Conservation (phyloP, 2,329 filamentous ascomycete genomes). For the Dissoconium aciculare region DNA sequence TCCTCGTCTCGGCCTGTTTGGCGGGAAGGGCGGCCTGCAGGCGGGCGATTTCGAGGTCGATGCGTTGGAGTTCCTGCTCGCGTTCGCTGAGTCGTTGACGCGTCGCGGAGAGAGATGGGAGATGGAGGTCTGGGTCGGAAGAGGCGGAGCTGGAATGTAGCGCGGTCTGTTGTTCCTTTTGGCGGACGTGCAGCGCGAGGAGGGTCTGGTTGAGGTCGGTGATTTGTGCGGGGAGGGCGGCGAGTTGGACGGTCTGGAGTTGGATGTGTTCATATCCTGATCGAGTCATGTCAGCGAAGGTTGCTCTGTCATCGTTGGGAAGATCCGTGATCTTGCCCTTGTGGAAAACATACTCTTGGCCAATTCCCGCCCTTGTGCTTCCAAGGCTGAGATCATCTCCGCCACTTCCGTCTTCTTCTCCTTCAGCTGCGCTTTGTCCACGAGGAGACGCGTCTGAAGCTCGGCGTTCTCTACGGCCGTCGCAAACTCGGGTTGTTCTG, state of each 20-base stretch:
- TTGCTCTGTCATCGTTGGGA: neutral
- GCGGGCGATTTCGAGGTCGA: conserved; percentile 31
- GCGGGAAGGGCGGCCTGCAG: conserved; percentile 47
- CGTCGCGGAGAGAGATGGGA: conserved; percentile 33
- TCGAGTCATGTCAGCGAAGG: neutral
- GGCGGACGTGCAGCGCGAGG: conserved; percentile 30
- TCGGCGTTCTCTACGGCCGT: conserved; percentile 67
- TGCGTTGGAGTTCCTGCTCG: conserved; percentile 27
- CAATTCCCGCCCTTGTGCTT: conserved; percentile 46
- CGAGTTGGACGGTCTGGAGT: conserved; percentile 37
- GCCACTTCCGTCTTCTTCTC: conserved; percentile 66
- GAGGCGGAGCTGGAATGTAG: too few relatives aligned
- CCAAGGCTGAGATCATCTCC: conserved; percentile 56
- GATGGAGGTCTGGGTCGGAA: conserved; percentile 25
- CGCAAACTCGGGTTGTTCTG: conserved; percentile 75
- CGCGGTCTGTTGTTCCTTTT: too few relatives aligned
- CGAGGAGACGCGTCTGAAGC: conserved; percentile 54
- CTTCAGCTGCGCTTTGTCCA: conserved; percentile 62
- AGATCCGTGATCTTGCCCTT: too few relatives aligned
- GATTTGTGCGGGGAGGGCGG: conserved; percentile 38
- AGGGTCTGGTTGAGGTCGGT: conserved; percentile 37
- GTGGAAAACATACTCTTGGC: conserved; percentile 34
- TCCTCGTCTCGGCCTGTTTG: conserved; percentile 52
- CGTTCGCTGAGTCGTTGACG: conserved; percentile 25
- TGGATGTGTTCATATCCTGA: conserved; percentile 28